Conservation (phyloP, 805 yeast genomes). For the Hanseniaspora lachancei region DNA sequence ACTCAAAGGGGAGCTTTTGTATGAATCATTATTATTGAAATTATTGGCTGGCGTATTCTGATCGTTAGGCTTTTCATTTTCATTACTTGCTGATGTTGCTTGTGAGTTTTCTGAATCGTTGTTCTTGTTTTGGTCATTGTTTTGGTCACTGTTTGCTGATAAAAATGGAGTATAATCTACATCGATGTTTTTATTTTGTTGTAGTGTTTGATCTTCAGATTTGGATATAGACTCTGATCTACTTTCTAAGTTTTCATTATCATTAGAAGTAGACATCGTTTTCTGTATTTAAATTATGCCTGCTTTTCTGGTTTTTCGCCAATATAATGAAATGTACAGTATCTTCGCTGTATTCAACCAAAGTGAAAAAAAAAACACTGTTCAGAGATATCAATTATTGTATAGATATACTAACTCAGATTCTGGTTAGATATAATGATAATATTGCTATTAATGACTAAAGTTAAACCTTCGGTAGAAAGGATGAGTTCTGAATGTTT, state of each 20-base stretch:
- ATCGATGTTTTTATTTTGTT: constrained; percentile 8
- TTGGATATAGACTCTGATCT: neutral
- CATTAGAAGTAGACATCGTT: neutral
- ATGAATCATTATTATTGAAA: constrained; percentile 2
- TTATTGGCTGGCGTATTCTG: constrained; percentile 8
- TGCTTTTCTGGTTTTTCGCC: neutral
- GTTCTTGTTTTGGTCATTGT: constrained; percentile 6
- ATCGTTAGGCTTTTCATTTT: constrained; percentile 4
- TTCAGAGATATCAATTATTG: neutral
- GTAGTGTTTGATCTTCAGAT: neutral
- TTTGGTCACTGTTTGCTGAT: constrained; percentile 5
- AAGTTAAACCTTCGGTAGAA: neutral
- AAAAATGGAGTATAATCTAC: constrained; percentile 10
- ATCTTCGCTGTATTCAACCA: neutral
- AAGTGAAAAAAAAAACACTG: neutral
- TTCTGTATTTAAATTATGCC: neutral
- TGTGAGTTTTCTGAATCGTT: neutral
- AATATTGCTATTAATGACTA: neutral
- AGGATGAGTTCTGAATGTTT: too few relatives aligned
- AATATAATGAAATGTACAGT: neutral
- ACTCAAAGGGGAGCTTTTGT: constrained; percentile 1
- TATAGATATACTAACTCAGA: neutral
- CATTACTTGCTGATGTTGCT: neutral
- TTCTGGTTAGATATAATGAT: neutral
- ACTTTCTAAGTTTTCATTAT: neutral